Conservation (phyloP, 2,329 filamentous ascomycete species). For the Pseudopithomyces maydicus region DNA sequence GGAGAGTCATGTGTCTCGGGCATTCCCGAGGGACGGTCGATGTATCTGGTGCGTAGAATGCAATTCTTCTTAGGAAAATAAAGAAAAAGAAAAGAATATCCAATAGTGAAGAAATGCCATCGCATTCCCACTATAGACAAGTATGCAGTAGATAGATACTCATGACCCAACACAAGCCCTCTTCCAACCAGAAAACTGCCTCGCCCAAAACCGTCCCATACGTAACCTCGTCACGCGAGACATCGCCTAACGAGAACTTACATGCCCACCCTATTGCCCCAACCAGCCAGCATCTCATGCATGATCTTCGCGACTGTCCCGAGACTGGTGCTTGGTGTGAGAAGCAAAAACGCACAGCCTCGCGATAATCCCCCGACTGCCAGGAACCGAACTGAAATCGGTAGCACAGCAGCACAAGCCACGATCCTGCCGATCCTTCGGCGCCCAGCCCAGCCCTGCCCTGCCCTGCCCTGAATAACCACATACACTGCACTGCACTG, state of each 20-base stretch:
- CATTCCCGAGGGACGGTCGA: neutral
- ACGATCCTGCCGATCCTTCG: conserved; percentile 9
- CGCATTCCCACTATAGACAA: too few relatives aligned
- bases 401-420: conserved; percentile 3
- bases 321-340: neutral
- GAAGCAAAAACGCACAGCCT: neutral
- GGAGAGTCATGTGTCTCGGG: neutral
- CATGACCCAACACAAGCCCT: too few relatives aligned
- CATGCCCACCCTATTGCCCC: too few relatives aligned
- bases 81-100: neutral
- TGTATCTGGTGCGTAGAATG: neutral
- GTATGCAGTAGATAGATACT: too few relatives aligned
- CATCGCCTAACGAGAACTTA: too few relatives aligned
- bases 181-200: too few relatives aligned
- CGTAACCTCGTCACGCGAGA: too few relatives aligned
- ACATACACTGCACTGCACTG: neutral
- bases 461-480: neutral
- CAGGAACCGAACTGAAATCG: neutral
- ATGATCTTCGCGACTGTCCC: neutral
- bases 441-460: neutral
- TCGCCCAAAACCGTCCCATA: too few relatives aligned
- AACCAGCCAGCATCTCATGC: too few relatives aligned
- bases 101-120: too few relatives aligned
- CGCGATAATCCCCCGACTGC: neutral
- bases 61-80: neutral